Evolutionary conservation across 768 basidiomycete genomes (phyloP).

Genomic region (Pholiota molesta): DNA sequence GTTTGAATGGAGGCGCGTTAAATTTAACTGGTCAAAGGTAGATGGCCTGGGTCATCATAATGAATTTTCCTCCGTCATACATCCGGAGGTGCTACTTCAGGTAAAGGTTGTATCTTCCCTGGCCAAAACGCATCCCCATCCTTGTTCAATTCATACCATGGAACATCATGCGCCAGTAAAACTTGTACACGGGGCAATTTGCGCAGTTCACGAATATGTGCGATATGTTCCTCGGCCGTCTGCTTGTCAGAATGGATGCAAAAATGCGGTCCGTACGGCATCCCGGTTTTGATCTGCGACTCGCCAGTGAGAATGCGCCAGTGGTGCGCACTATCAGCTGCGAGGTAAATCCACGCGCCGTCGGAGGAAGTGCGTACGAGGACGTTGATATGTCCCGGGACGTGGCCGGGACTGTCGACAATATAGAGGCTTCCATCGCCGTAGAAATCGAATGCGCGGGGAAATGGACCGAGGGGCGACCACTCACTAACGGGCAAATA

Average conservation of each 20-base stretch:
- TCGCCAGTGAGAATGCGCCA: conserved; percentile 51
- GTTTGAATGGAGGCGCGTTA: no score
- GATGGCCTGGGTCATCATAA: no score
- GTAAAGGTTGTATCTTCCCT: conserved; percentile 14
- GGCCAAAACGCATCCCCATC: conserved; percentile 35
- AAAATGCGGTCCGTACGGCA: conserved; percentile 13
- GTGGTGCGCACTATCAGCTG: conserved; percentile 60
- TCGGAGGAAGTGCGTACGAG: conserved; percentile 57
- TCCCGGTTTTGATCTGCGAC: conserved; percentile 30
- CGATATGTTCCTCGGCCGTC: conserved; percentile 43
- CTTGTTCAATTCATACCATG: conserved; percentile 52
- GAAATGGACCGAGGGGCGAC: conserved; percentile 52
- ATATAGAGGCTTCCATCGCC: conserved; percentile 62
- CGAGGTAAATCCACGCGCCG: conserved; percentile 59
- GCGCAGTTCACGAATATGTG: conserved; percentile 39
- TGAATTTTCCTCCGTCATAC: no score
- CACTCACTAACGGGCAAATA: conserved; percentile 38
- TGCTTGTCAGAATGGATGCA: conserved; percentile 51
- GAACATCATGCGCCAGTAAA: conserved; percentile 54
- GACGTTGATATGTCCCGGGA: conserved; percentile 56
- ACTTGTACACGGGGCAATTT: conserved; percentile 43
- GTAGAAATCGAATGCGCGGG: conserved; percentile 53
- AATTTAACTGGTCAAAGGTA: no score
- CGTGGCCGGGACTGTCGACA: conserved; percentile 59
- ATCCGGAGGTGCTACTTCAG: neutral